phyloP scores from a whole-genome alignment of 352 stramenopile genomes.

The Phytophthora podocarpi region DNA sequence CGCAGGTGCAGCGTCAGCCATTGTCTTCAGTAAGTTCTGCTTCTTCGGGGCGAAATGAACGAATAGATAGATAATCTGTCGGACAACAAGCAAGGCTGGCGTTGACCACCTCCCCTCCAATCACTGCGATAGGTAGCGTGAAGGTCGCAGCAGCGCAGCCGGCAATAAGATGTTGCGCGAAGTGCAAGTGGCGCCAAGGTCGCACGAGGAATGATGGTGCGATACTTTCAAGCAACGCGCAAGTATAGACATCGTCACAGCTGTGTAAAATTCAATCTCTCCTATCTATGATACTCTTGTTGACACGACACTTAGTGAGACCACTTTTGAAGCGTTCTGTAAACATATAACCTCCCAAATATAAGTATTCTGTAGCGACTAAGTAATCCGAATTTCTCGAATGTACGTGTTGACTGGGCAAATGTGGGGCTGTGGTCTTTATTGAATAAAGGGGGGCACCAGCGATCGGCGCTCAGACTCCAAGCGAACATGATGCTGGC shows the following conservation, averaged over 20 bases:
- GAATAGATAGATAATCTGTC: conserved; percentile 44
- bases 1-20: conserved; percentile 74
- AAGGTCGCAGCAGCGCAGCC: conserved; percentile 29
- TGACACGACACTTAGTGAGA: not conserved
- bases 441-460: conserved; percentile 27
- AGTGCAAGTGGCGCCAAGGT: not conserved
- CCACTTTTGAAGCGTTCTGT: too few species aligned
- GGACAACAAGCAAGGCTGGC: not conserved
- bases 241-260: not conserved
- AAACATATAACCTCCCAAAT: not conserved
- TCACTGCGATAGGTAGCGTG: conserved; percentile 38
- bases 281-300: not conserved
- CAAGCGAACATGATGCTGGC: conserved; percentile 37
- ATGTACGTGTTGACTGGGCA: conserved; percentile 17
- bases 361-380: not conserved
- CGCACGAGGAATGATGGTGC: not conserved
- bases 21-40: conserved; percentile 46
- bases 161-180: conserved; percentile 19
- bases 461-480: conserved; percentile 1
- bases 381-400: conserved; percentile 9
- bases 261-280: not conserved
- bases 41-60: conserved; percentile 88
- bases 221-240: conserved; percentile 10
- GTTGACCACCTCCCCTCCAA: conserved; percentile 33
- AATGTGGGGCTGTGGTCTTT: conserved; percentile 29